Evolutionary conservation across 768 basidiomycete species (phyloP), one percentile per base, ranked within the genome.

Genomic region (Wakefieldia striispora): DNA sequence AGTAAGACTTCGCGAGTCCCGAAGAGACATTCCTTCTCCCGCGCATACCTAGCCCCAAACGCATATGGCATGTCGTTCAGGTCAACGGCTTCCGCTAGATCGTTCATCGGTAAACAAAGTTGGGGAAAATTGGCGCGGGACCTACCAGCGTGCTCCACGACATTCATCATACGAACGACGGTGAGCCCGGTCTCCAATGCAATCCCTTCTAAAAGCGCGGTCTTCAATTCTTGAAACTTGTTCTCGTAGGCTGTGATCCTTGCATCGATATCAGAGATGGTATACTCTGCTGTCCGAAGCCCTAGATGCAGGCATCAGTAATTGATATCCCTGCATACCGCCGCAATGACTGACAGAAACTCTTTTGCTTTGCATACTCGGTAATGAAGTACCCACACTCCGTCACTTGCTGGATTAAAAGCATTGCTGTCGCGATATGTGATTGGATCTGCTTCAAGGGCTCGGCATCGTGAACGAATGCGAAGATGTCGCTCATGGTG

Each of bases 1-100:
- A 23, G 45, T 31, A 17, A 51, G 9, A 5, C 8, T 16, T 38
- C n/a, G 17, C 40, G 40, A 27, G 41, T 42, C 6, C 41, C 24
- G 5, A 6, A 12, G 4, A 42, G 24, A 24, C 21, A 42, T 2
- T 24, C 23, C 16, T 42, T 38, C 37, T 38, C 37, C 40, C 26
- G 21, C 33, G 12, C 9, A 19, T 45, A 54, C 6, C 43, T 37
- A 47, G 49, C 55, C 33, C 47, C 51, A 33, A 33, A n/a, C 23
- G 23, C 23, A 23, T 23, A 23, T 6, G 23, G 23, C 23, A 23
- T 23, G 23, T 23, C 23, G 23, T 50, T 35, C 12, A 57, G 37
- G 33, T 45, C 34, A 3, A 40, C 21, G 1, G 17, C n/a, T 20
- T 40, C 38, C 20, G 23, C 23, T 23, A 6, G 23, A 23, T 23